A percentile compares a stretch with the other conserved stretches of the same genome.
Evolutionary conservation across 306 rosid genomes (phyloP).

Genomic region (Trifolium repens): DNA sequence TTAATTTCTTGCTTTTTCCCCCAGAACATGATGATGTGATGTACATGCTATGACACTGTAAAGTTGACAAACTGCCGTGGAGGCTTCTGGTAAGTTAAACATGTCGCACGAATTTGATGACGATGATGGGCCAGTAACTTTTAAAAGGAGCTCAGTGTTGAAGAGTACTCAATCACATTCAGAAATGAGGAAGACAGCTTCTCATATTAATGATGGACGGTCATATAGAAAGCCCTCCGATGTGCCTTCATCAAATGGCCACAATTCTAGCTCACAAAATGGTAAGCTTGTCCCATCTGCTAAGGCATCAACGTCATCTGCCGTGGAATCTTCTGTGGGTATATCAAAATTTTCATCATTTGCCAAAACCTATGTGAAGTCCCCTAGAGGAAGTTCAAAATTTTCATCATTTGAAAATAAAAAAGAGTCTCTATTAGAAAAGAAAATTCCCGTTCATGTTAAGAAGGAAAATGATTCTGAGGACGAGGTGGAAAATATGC

Average conservation of each 20-base stretch:
- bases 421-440: conserved; percentile 36
- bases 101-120: conserved; percentile 36
- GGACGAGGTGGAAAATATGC: conserved; percentile 49
- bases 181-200: conserved; percentile 45
- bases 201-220: conserved; percentile 43
- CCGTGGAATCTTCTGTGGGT: conserved; percentile 29
- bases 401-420: conserved; percentile 30
- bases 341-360: conserved; percentile 14
- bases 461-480: conserved; percentile 53
- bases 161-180: conserved; percentile 50
- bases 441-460: conserved; percentile 36
- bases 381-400: conserved; percentile 40
- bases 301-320: conserved; percentile 13
- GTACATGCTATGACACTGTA: conserved; percentile 36
- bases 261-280: conserved; percentile 42
- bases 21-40: conserved; percentile 46
- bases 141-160: conserved; percentile 40
- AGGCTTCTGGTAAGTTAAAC: conserved; percentile 47
- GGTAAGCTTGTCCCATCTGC: conserved; percentile 35
- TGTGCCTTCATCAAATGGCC: conserved; percentile 49
- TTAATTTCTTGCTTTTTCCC: conserved; percentile 15
- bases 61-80: conserved; percentile 49
- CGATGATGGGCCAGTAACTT: conserved; percentile 45
- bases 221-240: conserved; percentile 37
- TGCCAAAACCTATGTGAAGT: conserved; percentile 30